These are phyloP conservation scores for Plenodomus biglobosus DNA, from an alignment of 2,329 filamentous ascomycete species.

Conservation along the genomic window DNA sequence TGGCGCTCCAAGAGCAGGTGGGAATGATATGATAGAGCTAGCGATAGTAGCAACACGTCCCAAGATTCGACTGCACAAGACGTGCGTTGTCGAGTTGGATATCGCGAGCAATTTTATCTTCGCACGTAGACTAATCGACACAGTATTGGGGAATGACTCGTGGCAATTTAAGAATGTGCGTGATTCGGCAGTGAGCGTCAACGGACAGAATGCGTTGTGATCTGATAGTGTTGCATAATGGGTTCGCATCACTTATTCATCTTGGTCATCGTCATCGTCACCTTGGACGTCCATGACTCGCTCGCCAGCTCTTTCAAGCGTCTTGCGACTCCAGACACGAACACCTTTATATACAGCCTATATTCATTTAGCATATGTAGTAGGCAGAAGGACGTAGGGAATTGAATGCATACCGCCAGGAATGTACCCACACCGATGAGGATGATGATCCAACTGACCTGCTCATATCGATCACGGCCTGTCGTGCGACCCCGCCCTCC, in stretches of 20 bases:
- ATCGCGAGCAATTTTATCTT: conserved; percentile 59
- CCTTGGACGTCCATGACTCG: conserved; percentile 79
- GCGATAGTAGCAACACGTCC: conserved; percentile 33
- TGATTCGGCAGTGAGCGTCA: conserved; percentile 6
- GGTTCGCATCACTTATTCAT: conserved; percentile 39
- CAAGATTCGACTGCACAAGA: conserved; percentile 38
- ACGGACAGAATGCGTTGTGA: background rate
- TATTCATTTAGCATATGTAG: conserved; percentile 12
- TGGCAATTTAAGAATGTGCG: conserved; percentile 99
- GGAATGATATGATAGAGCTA: conserved; percentile 23
- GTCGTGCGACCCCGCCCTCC: conserved; percentile 58
- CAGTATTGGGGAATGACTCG: conserved; percentile 67
- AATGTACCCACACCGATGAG: conserved; percentile 79
- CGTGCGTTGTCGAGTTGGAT: conserved; percentile 32
- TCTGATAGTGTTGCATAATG: conserved; percentile 1
- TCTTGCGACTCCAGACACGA: conserved; percentile 68
- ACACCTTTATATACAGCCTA: conserved; percentile 82
- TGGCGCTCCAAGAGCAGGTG: conserved; percentile 26
- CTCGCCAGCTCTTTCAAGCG: conserved; percentile 77
- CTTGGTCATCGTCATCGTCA: conserved; percentile 58
- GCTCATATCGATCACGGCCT: conserved; percentile 75
- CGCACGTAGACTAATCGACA: conserved; percentile 97
- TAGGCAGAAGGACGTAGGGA: background rate
- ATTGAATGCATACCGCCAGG: conserved; percentile 64
- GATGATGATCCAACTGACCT: conserved; percentile 77